phyloP scores from a whole-genome alignment of 345 rosid genomes.

The Sisymbrium irio region DNA sequence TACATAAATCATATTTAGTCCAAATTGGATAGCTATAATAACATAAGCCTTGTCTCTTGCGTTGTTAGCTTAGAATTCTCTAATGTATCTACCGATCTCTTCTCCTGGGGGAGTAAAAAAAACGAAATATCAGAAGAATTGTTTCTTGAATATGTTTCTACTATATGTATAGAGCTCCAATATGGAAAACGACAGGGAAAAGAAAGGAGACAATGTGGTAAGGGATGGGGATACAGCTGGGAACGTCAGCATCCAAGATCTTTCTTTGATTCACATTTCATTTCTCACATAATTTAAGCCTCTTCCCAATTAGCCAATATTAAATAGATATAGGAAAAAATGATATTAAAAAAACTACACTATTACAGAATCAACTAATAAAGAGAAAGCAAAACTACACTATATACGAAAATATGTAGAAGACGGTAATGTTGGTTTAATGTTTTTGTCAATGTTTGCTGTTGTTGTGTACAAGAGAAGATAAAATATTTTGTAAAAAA shows the following conservation, averaged over 20 bases:
- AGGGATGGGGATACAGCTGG: constrained; percentile 25
- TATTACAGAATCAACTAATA: background rate
- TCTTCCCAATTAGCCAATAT: background rate
- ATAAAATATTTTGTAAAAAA: background rate
- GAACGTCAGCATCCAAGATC: constrained; percentile 23
- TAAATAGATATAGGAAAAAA: background rate
- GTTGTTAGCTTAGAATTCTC: background rate
- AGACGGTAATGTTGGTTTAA: background rate
- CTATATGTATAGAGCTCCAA: background rate
- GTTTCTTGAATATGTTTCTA: background rate
- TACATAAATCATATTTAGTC: background rate
- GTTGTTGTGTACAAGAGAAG: background rate
- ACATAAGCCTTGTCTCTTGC: background rate
- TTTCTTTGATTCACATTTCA: constrained; percentile 18
- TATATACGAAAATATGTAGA: background rate
- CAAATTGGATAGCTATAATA: background rate
- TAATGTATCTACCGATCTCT: background rate
- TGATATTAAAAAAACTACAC: background rate
- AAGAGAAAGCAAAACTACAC: background rate
- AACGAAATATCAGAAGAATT: background rate
- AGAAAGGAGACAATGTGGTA: constrained; percentile 9
- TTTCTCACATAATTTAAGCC: background rate
- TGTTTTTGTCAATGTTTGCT: background rate
- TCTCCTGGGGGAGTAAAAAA: background rate
- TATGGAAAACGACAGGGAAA: background rate